phyloP scores from a whole-genome alignment of 805 yeast genomes.

The Saturnispora dispora region DNA sequence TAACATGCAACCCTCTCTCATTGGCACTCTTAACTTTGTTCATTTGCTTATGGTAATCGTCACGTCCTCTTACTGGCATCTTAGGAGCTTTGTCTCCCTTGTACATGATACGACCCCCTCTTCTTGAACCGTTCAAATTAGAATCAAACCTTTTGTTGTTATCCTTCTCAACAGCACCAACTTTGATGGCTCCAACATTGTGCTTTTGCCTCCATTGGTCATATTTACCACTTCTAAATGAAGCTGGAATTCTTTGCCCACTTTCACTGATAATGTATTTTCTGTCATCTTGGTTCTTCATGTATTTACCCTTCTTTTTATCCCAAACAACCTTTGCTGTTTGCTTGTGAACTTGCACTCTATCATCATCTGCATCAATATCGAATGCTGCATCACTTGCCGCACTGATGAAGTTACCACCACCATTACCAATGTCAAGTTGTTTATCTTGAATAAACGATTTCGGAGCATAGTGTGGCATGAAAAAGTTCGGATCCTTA shows the following conservation, averaged over 20 bases:
- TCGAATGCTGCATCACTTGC: constrained; percentile 86
- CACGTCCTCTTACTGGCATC: constrained; percentile 84
- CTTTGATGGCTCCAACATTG: constrained; percentile 40
- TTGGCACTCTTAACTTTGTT: constrained; percentile 73
- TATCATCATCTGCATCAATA: constrained; percentile 59
- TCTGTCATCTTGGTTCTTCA: constrained; percentile 73
- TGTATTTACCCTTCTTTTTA: constrained; percentile 81
- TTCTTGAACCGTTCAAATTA: constrained; percentile 28
- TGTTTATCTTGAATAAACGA: constrained; percentile 71
- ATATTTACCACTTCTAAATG: constrained; percentile 81
- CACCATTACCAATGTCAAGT: constrained; percentile 39
- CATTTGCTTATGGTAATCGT: constrained; percentile 75
- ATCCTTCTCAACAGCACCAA: constrained; percentile 43
- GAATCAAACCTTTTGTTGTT: constrained; percentile 22
- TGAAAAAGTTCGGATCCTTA: constrained; percentile 70
- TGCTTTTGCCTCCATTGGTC: constrained; percentile 85
- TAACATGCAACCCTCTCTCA: constrained; percentile 63
- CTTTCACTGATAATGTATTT: constrained; percentile 90
- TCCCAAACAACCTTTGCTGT: constrained; percentile 76
- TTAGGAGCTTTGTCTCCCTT: constrained; percentile 71
- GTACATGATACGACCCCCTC: constrained; percentile 57
- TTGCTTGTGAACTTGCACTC: constrained; percentile 48
- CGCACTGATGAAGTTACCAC: constrained; percentile 66
- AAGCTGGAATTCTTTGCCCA: constrained; percentile 88
- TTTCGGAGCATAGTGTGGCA: constrained; percentile 85